Evolutionary conservation across 495 filamentous ascomycete species (phyloP).

Genomic region (Neurospora sp.): DNA sequence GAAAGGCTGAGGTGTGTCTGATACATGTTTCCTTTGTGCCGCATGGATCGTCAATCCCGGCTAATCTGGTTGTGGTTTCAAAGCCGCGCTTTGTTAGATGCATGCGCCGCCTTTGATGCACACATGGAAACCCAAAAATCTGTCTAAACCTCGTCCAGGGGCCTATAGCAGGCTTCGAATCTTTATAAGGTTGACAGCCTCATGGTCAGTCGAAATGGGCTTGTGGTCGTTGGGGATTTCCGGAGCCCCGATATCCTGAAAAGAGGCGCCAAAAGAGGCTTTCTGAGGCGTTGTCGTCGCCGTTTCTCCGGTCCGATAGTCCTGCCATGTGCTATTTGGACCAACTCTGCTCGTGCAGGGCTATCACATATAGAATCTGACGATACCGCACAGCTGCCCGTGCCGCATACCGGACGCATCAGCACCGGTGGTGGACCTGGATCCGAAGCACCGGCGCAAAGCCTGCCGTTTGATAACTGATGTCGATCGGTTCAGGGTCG

Average conservation of each 20-base stretch:
- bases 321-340: neutral
- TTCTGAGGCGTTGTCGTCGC: neutral
- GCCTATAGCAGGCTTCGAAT: neutral
- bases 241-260: neutral
- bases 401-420: neutral
- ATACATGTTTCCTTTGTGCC: neutral
- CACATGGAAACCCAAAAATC: neutral
- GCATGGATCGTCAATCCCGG: neutral
- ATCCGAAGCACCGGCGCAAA: neutral
- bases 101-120: neutral
- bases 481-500: neutral
- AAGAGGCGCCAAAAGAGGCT: neutral
- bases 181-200: neutral
- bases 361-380: neutral
- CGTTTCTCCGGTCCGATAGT: neutral
- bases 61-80: neutral
- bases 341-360: neutral
- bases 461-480: neutral
- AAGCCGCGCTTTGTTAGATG: neutral
- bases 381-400: neutral
- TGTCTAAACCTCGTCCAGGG: neutral
- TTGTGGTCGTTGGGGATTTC: neutral
- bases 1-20: neutral
- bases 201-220: neutral
- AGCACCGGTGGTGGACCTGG: neutral